These are phyloP conservation scores for Viridothelium virens DNA, from an alignment of 495 filamentous ascomycete species.

Conservation along the genomic window DNA sequence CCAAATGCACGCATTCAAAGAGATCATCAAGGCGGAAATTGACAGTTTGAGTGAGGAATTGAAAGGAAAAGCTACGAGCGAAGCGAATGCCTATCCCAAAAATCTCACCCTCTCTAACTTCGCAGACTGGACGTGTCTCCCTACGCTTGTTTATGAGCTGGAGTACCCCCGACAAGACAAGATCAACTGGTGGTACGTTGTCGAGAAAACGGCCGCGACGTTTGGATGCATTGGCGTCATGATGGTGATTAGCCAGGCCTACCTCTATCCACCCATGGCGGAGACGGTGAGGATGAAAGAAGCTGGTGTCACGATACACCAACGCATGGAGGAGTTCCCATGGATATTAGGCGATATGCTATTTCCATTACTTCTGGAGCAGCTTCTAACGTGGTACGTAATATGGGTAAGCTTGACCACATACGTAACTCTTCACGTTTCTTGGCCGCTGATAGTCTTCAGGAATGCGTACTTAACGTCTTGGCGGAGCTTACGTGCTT, in stretches of 20 bases:
- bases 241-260: conserved; percentile 44
- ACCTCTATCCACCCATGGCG: conserved; percentile 61
- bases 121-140: conserved; percentile 62
- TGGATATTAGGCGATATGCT: conserved; percentile 61
- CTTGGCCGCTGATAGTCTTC: neutral
- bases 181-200: conserved; percentile 64
- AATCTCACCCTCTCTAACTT: conserved; percentile 61
- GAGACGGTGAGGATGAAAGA: conserved; percentile 57
- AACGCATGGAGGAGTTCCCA: conserved; percentile 58
- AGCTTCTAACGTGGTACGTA: conserved; percentile 61
- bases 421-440: neutral
- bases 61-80: conserved; percentile 43
- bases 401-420: conserved; percentile 47
- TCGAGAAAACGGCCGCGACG: conserved; percentile 58
- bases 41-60: conserved; percentile 56
- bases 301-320: conserved; percentile 47
- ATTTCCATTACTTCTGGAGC: conserved; percentile 70
- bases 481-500: conserved; percentile 65
- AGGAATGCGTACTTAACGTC: conserved; percentile 65
- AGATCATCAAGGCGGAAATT: conserved; percentile 54
- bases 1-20: conserved; percentile 52
- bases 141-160: conserved; percentile 69
- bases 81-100: conserved; percentile 48
- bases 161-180: conserved; percentile 61
- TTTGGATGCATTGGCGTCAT: conserved; percentile 62